Evolutionary conservation across 345 rosid genomes (phyloP), one percentile per base, ranked within the genome.

Genomic region (Eucalyptus curtisii): DNA sequence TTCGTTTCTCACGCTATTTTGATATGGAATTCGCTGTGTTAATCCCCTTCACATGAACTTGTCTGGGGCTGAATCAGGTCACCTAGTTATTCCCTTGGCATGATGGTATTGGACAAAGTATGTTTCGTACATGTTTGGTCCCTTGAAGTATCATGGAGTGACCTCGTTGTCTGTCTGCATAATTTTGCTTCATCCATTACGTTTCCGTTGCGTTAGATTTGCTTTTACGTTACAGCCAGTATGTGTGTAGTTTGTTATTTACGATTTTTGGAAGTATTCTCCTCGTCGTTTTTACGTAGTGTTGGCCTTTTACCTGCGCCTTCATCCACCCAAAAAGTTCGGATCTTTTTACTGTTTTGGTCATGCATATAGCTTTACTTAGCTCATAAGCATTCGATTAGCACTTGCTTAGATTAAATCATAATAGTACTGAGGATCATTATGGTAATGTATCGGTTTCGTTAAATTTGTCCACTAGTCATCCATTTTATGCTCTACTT

Each of bases 21-120:
- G 8, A 61, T 61, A 27, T 27, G 31, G 0, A 61, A 10, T 61
- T 61, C 8, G 13, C 33, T 0, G 7, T 61, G 0, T 61, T 27
- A 61, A 61, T 13, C 17, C 33, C 68, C 33, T 61, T 61, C 68
- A 12, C 16, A 61, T 61, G 68, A 61, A 27, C 68, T 59, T 59
- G 31, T 27, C 31, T 10, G 15, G 68, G 68, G 68, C 30, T 27
- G 68, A 59, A 59, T 59, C 14, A 59, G 13, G n/a, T 59, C 13
- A 0, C 64, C 68, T 27, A 13, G 68, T 27, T 59, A 14, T 59
- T 59, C 31, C 31, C 16, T 59, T 59, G 27, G 8, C 68, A 13
- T 27, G 64, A 57, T 10, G n/a, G n/a, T 24, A 57, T 57, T 57
- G 27, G 64, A 0, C 64, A 57, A 10, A 10, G 13, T 57, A 57